Base-by-base conservation (phyloP, 805 yeast species). In the Candida golubevii region DNA sequence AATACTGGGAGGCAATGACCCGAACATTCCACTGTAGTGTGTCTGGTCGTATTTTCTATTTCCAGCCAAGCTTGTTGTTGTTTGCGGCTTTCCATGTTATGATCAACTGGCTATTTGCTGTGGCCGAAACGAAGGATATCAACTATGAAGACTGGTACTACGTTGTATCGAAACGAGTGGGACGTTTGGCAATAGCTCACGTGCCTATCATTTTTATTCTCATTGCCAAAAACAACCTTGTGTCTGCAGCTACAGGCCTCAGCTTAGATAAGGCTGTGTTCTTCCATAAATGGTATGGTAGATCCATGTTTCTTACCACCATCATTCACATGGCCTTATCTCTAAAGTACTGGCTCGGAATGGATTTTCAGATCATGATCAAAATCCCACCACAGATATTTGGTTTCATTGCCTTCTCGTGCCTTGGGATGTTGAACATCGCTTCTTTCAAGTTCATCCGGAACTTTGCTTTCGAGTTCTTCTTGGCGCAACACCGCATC, bases 361-460 rank as follows among this genome's bases (percentile, higher is more conserved):
- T 72, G 40, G 60, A 65, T 27, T 67, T 71, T 44, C 44, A 55
- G 7, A 53, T 69, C 9, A 71, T 72, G 77, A 44, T 74, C 8
- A 36, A 53, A 18, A 74, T 74, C 35, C 79, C 80, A 5, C 78
- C 79, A 1, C 75, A 70, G 46, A 69, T 70, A n/a, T 74, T 74
- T 56, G 80, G 79, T 8, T 63, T 69, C 56, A 74, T 75, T 36
- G 70, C 78, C 3, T 69, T 64, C 46, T 63, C 60, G 6, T 57
- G 66, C 35, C 62, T 72, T 54, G 61, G 60, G 23, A 38, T 71
- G 36, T 51, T 73, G 42, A 62, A 62, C 8, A 62, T 67, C 59
- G 72, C 65, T 6, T 63, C 71, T 31, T 35, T 66, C 13, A 61
- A 59, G 41, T 53, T 65, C 31, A 53, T 74, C 9, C 50, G 79